Evolutionary conservation across 2,329 filamentous ascomycete genomes (phyloP).

Genomic region (Zymoseptoria passerinii): DNA sequence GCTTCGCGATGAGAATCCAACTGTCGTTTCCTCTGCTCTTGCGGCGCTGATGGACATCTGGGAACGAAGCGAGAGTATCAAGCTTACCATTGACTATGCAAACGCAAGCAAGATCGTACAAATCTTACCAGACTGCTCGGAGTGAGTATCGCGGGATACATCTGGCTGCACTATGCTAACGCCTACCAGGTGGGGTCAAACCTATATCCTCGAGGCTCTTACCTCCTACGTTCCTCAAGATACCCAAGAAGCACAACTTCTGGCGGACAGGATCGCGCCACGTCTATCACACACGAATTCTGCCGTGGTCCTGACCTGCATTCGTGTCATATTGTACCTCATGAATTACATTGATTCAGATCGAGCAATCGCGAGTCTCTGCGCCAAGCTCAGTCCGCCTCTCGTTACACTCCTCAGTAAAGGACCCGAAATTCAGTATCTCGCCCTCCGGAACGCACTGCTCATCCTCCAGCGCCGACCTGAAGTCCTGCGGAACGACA

Average conservation of each 20-base stretch:
- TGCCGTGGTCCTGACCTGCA: constrained; percentile 89
- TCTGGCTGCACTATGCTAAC: constrained; percentile 16
- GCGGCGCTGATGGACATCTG: constrained; percentile 94
- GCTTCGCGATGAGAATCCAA: constrained; percentile 91
- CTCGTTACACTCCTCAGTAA: constrained; percentile 92
- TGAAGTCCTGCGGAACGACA: constrained; percentile 91
- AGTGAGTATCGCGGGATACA: constrained; percentile 50
- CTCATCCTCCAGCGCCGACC: constrained; percentile 87
- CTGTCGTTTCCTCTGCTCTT: constrained; percentile 88
- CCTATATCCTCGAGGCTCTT: constrained; percentile 92
- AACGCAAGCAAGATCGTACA: constrained; percentile 98
- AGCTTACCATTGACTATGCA: constrained; percentile 92
- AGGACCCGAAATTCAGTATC: constrained; percentile 95
- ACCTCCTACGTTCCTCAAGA: constrained; percentile 98
- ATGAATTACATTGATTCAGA: constrained; percentile 98
- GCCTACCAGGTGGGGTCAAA: constrained; percentile 81
- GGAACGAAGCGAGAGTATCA: constrained; percentile 95
- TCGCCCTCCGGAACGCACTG: constrained; percentile 86
- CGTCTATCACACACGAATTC: constrained; percentile 95
- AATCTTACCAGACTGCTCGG: constrained; percentile 91
- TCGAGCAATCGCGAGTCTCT: constrained; percentile 77
- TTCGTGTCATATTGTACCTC: constrained; percentile 89
- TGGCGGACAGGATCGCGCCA: constrained; percentile 91
- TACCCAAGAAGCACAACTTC: constrained; percentile 71
- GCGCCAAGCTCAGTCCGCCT: constrained; percentile 87